Evolutionary conservation across 2,329 filamentous ascomycete genomes (phyloP), one percentile per base, ranked within the genome.

Genomic region (Karstenula rhodostoma): DNA sequence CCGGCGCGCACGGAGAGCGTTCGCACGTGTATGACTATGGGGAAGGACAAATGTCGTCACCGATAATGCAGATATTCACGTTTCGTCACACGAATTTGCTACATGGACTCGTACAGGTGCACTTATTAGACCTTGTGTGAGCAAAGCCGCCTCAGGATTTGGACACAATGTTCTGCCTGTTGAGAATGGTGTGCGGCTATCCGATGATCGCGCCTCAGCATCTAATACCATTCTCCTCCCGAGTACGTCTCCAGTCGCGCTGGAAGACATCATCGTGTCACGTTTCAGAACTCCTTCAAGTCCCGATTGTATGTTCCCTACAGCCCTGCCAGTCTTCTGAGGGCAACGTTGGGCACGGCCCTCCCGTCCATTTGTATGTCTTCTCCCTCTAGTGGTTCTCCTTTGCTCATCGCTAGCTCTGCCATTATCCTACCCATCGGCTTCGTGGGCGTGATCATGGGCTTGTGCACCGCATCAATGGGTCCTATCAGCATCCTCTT

Each of bases 401-500:
- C 82, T 66, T 83, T 79, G 7, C 82, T 80, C 67, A 80, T 75
- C 5, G 84, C 84, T 64, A 87, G 68, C 52, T 82, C 78, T 0
- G 82, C 79, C 64, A 85, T 69, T 27, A 83, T 81, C 33, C 71
- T 77, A 0, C 81, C 84, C 62, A 87, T 71, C 25, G 81, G 77
- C 58, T 77, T 74, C 15, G 84, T 84, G 9, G 84, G 82, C 22
- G 76, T 81, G 44, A 80, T 64, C 59, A 78, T 59, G 37, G 67
- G 71, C 55, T 71, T 72, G 52, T 68, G 71, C 0, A 79, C n/a
- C 0, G 73, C 65, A 13, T 65, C 67, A 32, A 79, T 22, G 12
- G 59, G 63, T 10, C n/a, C 22, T 10, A 66, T 62, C 58, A 59
- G 59, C 57, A n/a, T 48, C 60, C 59, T 72, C 56, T 64, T 71